Evolutionary conservation across 306 rosid species (phyloP), one percentile per base, ranked within the genome.

Genomic region (Oxytropis ochrocephala): DNA sequence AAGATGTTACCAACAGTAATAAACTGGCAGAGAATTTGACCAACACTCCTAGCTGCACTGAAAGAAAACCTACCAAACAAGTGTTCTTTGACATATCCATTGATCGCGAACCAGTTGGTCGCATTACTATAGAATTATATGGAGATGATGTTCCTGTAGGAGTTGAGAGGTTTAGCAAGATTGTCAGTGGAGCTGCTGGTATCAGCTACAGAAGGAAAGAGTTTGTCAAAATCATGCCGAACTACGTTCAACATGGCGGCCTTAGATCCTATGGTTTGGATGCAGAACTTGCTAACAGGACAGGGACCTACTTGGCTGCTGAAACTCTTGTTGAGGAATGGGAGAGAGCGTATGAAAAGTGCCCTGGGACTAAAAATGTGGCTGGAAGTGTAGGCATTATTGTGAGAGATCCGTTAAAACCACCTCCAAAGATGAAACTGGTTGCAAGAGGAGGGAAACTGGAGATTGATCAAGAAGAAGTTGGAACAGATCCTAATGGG

Each of bases 171-270:
- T 81, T 94, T 29, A 72, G 80, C 9, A 85, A 67, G 67, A 87
- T 94, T 78, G 92, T 79, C 0, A 94, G 92, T 60, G 99, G 97
- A 44, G 87, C 89, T 21, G 94, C 95, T 32, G 97, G 99, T 41
- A 65, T 89, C 50, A 91, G 94, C 84, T 91, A 94, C 74, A 83
- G 96, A 75, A 94, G 92, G 72, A 91, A 94, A 80, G 95, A 88
- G 82, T 91, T 94, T 11, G 76, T 84, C 27, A 91, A 87, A 77
- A 87, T 94, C 79, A 76, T 85, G 83, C 88, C 97, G 0, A 83
- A 71, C 60, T 88, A 91, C 4, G 79, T 94, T 10, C 95, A 88
- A 30, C 89, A 91, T 32, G 85, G 96, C 6, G 95, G 97, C 5
- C 85, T 89, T 35, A 78, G 99, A 80, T 89, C 96, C 38, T 91